Percentiles rank a stretch among this genome's conserved stretches.
Evolutionary conservation across 2,329 filamentous ascomycete genomes (phyloP).

Genomic region (Apiospora rasikravindrae): DNA sequence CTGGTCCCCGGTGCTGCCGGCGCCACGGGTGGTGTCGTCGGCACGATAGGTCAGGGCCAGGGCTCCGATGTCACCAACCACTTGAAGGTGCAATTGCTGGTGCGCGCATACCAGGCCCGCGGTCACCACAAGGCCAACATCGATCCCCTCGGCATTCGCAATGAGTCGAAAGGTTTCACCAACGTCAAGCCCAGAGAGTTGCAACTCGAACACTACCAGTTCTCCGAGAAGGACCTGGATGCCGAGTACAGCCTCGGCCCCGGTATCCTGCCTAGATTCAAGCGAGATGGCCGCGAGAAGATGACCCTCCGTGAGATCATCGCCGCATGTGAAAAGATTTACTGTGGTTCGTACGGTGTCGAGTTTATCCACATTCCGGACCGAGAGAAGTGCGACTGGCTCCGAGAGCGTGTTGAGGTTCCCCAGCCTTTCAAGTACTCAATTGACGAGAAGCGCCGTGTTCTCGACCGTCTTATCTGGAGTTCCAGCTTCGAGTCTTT

Average conservation of each 20-base stretch:
- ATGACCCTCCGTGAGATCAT: conserved; percentile 98
- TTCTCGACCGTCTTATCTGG: conserved; percentile 97
- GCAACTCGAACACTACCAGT: conserved; percentile 90
- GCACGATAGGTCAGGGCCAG: conserved; percentile 67
- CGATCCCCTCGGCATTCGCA: conserved; percentile 92
- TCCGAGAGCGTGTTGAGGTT: conserved; percentile 92
- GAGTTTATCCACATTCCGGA: conserved; percentile 99
- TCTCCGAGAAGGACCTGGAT: conserved; percentile 92
- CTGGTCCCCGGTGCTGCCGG: conserved; percentile 83
- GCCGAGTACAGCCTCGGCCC: conserved; percentile 91
- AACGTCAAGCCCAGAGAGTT: conserved; percentile 92
- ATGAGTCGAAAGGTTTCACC: conserved; percentile 81
- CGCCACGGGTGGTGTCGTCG: conserved; percentile 75
- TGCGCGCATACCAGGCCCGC: conserved; percentile 96
- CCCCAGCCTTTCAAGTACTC: conserved; percentile 96
- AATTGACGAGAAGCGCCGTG: conserved; percentile 96
- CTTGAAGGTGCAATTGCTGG: conserved; percentile 95
- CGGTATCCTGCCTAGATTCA: conserved; percentile 93
- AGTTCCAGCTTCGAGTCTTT: conserved; percentile 97
- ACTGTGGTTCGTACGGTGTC: conserved; percentile 95
- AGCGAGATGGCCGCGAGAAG: conserved; percentile 84
- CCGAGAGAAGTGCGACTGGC: conserved; percentile 97
- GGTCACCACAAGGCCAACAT: conserved; percentile 99
- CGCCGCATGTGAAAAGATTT: conserved; percentile 89
- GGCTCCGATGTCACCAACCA: conserved; percentile 92